Evolutionary conservation across 2,329 filamentous ascomycete species (phyloP).

Genomic region (Pseudocercospora cruenta): DNA sequence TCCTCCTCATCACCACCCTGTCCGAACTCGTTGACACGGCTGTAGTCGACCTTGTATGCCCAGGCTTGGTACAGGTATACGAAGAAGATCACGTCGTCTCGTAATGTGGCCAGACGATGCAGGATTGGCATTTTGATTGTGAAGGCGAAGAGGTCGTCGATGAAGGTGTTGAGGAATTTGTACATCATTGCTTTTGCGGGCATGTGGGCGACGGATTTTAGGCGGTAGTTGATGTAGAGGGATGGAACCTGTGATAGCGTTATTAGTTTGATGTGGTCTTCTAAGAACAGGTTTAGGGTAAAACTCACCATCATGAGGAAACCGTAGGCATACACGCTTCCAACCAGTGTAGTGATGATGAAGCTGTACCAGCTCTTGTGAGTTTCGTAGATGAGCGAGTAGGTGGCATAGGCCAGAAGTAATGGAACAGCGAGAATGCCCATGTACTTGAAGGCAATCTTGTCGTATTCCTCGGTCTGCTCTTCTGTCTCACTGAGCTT

Average conservation of each 20-base stretch:
- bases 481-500: slow-evolving; percentile 92
- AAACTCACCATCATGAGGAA: slow-evolving; percentile 97
- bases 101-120: slow-evolving; percentile 86
- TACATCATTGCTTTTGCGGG: slow-evolving; percentile 95
- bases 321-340: slow-evolving; percentile 94
- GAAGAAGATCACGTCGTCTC: slow-evolving; percentile 98
- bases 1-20: slow-evolving; percentile 93
- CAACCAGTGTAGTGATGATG: slow-evolving; percentile 91
- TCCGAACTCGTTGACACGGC: slow-evolving; percentile 93
- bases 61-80: slow-evolving; percentile 94
- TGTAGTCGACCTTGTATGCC: slow-evolving; percentile 90
- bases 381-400: slow-evolving; percentile 87
- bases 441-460: slow-evolving; percentile 96
- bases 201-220: slow-evolving; percentile 93
- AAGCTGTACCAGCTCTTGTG: slow-evolving; percentile 96
- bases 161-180: slow-evolving; percentile 98
- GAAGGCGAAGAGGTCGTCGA: slow-evolving; percentile 97
- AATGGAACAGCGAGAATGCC: slow-evolving; percentile 90
- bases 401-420: slow-evolving; percentile 83
- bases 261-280: too few relatives aligned
- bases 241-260: too few relatives aligned
- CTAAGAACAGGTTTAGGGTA: too few relatives aligned
- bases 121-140: slow-evolving; percentile 99
- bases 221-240: slow-evolving; percentile 97
- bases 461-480: slow-evolving; percentile 97